phyloP scores from a whole-genome alignment of 805 yeast genomes.

The Suhomyces tanzawaensis region DNA sequence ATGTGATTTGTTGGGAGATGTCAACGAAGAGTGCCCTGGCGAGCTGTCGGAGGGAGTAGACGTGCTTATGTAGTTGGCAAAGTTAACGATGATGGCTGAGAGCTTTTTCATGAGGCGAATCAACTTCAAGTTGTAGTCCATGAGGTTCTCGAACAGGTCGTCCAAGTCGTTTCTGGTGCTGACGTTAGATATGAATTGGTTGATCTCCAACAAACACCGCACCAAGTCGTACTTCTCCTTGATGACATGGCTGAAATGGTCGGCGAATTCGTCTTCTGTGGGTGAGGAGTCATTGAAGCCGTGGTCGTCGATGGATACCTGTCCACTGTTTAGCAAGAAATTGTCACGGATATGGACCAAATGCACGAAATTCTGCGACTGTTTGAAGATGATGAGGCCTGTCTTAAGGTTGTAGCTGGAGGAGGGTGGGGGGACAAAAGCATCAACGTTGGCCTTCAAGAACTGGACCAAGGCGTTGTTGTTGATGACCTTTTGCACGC shows the following conservation, averaged over 20 bases:
- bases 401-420: background rate
- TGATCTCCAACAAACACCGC: constrained; percentile 35
- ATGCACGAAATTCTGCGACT: constrained; percentile 6
- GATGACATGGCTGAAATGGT: constrained; percentile 25
- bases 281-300: background rate
- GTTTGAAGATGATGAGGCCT: background rate
- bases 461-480: constrained; percentile 6
- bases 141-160: constrained; percentile 23
- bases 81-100: constrained; percentile 24
- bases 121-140: constrained; percentile 40
- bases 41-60: constrained; percentile 8
- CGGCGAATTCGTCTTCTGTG: constrained; percentile 8
- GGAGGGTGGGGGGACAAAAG: constrained; percentile 16
- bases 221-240: constrained; percentile 36
- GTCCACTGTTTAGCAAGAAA: background rate
- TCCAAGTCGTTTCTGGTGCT: constrained; percentile 14
- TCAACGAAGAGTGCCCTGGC: background rate
- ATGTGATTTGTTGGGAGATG: background rate
- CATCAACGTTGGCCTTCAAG: constrained; percentile 12
- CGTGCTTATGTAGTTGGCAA: constrained; percentile 31
- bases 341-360: constrained; percentile 11
- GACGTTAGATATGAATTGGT: constrained; percentile 2
- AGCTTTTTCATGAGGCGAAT: constrained; percentile 37
- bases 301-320: background rate
- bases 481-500: constrained; percentile 33